Evolutionary conservation across 2,329 filamentous ascomycete genomes (phyloP).

Genomic region (Neofusicoccum sp.): DNA sequence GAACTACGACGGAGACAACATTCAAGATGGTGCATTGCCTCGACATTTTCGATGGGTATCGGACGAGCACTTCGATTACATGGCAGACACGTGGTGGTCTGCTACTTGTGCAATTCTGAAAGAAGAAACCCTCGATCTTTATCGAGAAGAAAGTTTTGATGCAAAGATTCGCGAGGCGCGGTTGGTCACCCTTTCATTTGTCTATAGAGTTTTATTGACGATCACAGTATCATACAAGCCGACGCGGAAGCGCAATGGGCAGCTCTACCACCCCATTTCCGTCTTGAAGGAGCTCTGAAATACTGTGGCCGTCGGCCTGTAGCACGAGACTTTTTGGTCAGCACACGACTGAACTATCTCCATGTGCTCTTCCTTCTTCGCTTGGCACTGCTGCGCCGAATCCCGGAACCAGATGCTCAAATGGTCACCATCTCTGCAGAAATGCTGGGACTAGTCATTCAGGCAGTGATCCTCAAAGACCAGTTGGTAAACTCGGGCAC

Average conservation of each 20-base stretch:
- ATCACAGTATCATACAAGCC: conserved; percentile 25
- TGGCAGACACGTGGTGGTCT: conserved; percentile 22
- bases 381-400: conserved; percentile 27
- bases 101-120: conserved; percentile 21
- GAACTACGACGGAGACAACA: no score
- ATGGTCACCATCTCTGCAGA: conserved; percentile 31
- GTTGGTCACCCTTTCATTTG: conserved; percentile 15
- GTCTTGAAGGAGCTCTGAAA: conserved; percentile 25
- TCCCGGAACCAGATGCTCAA: conserved; percentile 29
- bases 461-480: conserved; percentile 34
- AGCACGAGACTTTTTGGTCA: conserved; percentile 37
- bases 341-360: conserved; percentile 36
- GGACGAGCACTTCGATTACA: conserved; percentile 13
- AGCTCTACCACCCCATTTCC: conserved; percentile 31
- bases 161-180: conserved; percentile 19
- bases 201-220: background rate
- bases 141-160: conserved; percentile 12
- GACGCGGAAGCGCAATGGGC: conserved; percentile 30
- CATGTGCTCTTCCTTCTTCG: conserved; percentile 37
- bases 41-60: conserved; percentile 7
- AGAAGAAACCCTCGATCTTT: conserved; percentile 23
- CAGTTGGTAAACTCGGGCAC: conserved; percentile 38
- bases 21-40: conserved; percentile 40
- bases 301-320: conserved; percentile 25
- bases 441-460: conserved; percentile 35